A percentile compares a stretch with the other conserved stretches of the same genome.
Conservation (phyloP, 192 early-diverging fungal species). For the Chytriomyces hyalinus region DNA sequence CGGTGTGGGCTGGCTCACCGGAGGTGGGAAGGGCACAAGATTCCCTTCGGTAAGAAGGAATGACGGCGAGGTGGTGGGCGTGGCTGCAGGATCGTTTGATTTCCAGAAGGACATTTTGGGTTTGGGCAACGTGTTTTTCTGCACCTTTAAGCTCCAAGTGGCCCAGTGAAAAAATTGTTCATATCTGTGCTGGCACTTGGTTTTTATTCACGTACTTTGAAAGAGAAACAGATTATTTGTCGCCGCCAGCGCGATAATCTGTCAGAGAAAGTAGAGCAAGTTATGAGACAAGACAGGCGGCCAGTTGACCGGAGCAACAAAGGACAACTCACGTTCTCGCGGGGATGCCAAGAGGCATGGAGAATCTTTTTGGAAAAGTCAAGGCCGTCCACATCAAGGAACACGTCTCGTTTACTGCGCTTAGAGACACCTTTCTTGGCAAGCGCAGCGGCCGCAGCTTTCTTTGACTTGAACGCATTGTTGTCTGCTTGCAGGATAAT, state of each 20-base stretch:
- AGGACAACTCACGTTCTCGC: conserved; percentile 83
- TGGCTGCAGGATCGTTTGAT: too few relatives aligned
- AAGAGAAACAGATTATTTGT: conserved; percentile 96
- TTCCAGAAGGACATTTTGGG: not conserved
- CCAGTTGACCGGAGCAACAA: not conserved
- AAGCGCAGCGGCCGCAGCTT: conserved; percentile 66
- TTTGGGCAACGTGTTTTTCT: not conserved
- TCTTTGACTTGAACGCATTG: conserved; percentile 96
- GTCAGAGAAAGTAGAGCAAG: not conserved
- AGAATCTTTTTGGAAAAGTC: conserved; percentile 98
- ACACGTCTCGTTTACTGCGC: conserved; percentile 66
- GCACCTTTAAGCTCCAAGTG: too few relatives aligned
- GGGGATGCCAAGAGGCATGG: conserved; percentile 98
- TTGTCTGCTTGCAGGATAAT: conserved; percentile 96
- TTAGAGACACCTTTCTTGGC: conserved; percentile 44
- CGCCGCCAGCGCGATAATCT: conserved; percentile 84
- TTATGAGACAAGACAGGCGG: not conserved
- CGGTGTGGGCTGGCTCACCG: too few relatives aligned
- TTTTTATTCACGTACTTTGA: conserved; percentile 34
- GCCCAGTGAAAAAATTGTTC: too few relatives aligned
- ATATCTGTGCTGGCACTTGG: too few relatives aligned
- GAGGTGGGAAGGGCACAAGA: too few relatives aligned
- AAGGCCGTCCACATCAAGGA: conserved; percentile 82
- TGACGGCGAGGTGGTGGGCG: too few relatives aligned
- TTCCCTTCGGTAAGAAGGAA: too few relatives aligned